Evolutionary conservation across 2,329 filamentous ascomycete species (phyloP), one percentile per base, ranked within the genome.

Genomic region (Coniella lustricola): DNA sequence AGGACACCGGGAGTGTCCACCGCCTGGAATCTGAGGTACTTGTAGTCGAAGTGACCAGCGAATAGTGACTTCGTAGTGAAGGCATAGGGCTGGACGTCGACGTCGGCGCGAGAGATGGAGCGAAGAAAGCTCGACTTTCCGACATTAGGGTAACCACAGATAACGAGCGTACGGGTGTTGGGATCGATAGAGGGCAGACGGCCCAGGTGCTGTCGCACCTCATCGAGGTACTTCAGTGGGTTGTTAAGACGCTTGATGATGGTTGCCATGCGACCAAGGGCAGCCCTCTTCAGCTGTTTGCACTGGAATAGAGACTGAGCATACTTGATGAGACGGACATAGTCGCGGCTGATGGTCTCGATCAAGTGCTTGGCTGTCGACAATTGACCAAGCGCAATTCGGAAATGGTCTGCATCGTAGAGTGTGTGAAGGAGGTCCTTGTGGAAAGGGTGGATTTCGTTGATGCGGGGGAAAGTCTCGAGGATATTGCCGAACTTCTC

Each of bases 1-100:
- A 98, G 74, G 58, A 98, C 95, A 75, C 93, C 93, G n/a, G 91
- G 91, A 10, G 93, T 98, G 70, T 98, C 93, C 59, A 98, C 54
- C 20, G 60, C 58, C 55, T 90, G 86, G 71, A 90, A 90, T 54
- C 87, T 79, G 57, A 90, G 75, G 71, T 91, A 93, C 71, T 95
- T 95, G 76, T 94, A 95, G 70, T 95, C 90, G 65, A 97, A 96
- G 71, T 98, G 93, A 51, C 93, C 93, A 25, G 97, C 91, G 63
- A 96, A 98, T 61, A 98, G 76, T 59, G 84, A 90, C 78, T 97
- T 97, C 47, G 93, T 98, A 32, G 93, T 96, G 76, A 98, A 98
- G 46, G 93, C 94, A 66, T 97, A 98, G 17, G 93, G 91, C 72
- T 97, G 90, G 31, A 96, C 87, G 63, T 96, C 91, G 49, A 96